Percentiles rank a stretch among this genome's conserved stretches.
These are phyloP conservation scores for Xylaria curta DNA, from an alignment of 495 filamentous ascomycete genomes.

Conservation along the genomic window DNA sequence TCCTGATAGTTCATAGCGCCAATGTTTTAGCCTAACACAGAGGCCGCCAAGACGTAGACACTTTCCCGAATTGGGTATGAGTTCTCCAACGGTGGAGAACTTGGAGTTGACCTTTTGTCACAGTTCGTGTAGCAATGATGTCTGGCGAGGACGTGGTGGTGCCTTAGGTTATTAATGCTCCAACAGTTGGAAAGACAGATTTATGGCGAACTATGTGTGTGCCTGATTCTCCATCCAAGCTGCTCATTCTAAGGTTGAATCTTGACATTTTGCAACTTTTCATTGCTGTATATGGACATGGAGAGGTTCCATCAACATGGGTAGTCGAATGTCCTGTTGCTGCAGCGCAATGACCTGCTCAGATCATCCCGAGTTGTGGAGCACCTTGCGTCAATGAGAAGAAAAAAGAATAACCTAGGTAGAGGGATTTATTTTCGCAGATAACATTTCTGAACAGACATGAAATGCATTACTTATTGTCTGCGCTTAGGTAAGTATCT, in stretches of 20 bases:
- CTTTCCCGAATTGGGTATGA: slow-evolving; percentile 2
- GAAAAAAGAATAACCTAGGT: background rate
- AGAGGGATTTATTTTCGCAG: too few relatives aligned
- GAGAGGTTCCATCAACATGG: background rate
- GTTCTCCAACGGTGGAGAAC: slow-evolving; percentile 2
- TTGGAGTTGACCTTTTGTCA: background rate
- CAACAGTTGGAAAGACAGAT: background rate
- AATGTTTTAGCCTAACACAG: background rate
- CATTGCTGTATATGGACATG: background rate
- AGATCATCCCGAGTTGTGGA: background rate
- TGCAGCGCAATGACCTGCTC: background rate
- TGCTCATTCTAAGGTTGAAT: background rate
- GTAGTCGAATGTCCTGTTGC: slow-evolving; percentile 8
- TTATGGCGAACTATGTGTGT: background rate
- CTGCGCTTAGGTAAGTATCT: background rate
- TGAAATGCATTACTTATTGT: too few relatives aligned
- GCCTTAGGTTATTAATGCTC: background rate
- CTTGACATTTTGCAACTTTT: too few relatives aligned
- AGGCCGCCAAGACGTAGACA: background rate
- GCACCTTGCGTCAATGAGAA: background rate
- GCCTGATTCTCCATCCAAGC: too few relatives aligned
- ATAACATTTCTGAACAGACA: too few relatives aligned
- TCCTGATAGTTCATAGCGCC: background rate
- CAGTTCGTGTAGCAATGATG: background rate
- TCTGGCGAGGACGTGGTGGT: background rate